Conservation (phyloP, 352 stramenopile genomes). For the Blastocystis sp. region DNA sequence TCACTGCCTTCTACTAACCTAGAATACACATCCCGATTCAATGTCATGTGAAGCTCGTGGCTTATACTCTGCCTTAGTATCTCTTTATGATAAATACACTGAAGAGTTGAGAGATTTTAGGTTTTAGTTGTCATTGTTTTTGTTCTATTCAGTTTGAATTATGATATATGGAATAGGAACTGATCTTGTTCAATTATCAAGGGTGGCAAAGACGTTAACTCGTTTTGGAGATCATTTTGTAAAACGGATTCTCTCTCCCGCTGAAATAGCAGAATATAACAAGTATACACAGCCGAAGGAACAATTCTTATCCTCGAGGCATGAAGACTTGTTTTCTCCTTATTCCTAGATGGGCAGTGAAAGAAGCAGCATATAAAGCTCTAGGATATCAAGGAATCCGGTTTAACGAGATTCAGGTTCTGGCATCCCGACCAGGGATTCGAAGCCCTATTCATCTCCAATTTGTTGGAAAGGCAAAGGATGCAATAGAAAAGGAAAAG, state of each 20-base stretch:
- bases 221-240: constrained; percentile 48
- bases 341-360: constrained; percentile 38
- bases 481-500: neutral
- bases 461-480: constrained; percentile 20
- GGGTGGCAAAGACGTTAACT: neutral
- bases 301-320: constrained; percentile 41
- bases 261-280: constrained; percentile 10
- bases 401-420: constrained; percentile 28
- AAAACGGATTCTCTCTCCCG: neutral
- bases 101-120: neutral
- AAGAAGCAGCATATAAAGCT: constrained; percentile 47
- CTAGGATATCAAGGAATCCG: neutral
- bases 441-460: constrained; percentile 27
- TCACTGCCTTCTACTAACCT: neutral
- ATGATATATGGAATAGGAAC: constrained; percentile 59
- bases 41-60: constrained; percentile 7
- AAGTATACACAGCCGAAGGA: constrained; percentile 10
- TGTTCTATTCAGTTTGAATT: neutral
- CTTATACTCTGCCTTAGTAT: neutral
- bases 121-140: constrained; percentile 3
- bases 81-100: neutral
- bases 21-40: neutral
- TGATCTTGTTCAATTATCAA: constrained; percentile 23
- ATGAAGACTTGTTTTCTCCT: neutral
- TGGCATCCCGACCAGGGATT: neutral